phyloP scores from a whole-genome alignment of 2,329 filamentous ascomycete species.

The Cladobotryum protrusum region DNA sequence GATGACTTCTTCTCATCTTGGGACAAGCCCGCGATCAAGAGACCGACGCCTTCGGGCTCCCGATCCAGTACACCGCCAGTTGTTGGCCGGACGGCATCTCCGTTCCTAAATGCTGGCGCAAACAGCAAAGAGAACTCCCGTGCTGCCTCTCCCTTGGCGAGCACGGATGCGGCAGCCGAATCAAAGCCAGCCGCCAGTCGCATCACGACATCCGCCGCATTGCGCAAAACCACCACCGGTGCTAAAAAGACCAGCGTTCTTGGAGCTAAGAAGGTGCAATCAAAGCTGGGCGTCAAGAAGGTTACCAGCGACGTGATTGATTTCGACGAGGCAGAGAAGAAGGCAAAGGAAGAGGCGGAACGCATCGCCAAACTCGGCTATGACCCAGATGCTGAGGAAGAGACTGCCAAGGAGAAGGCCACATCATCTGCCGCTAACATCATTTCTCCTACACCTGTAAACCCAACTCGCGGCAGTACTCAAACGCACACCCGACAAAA shows the following conservation, averaged over 20 bases:
- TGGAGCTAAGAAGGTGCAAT: slow-evolving; percentile 69
- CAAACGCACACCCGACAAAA: slow-evolving; percentile 52
- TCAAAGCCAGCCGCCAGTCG: slow-evolving; percentile 59
- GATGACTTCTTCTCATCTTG: slow-evolving; percentile 99
- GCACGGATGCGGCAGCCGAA: slow-evolving; percentile 49
- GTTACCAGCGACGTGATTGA: slow-evolving; percentile 74
- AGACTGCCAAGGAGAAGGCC: slow-evolving; percentile 37
- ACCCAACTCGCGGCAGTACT: slow-evolving; percentile 53
- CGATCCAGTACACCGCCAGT: slow-evolving; percentile 81
- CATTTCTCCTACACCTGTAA: slow-evolving; percentile 68
- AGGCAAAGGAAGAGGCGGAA: slow-evolving; percentile 95
- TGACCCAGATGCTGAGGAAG: slow-evolving; percentile 80
- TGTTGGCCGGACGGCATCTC: slow-evolving; percentile 76
- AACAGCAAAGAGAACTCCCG: slow-evolving; percentile 68
- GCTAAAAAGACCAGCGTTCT: slow-evolving; percentile 81
- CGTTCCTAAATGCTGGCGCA: slow-evolving; percentile 74
- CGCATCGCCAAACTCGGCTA: slow-evolving; percentile 93
- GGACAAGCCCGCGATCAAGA: slow-evolving; percentile 97
- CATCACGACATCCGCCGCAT: slow-evolving; percentile 70
- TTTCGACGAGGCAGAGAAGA: slow-evolving; percentile 95
- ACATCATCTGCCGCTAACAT: slow-evolving; percentile 56
- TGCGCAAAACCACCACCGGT: slow-evolving; percentile 64
- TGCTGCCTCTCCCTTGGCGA: slow-evolving; percentile 74
- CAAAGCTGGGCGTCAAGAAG: slow-evolving; percentile 89
- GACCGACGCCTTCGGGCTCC: slow-evolving; percentile 87